Conservation (phyloP, 176 grass and related monocot genomes). For the Oryza glaberrima region DNA sequence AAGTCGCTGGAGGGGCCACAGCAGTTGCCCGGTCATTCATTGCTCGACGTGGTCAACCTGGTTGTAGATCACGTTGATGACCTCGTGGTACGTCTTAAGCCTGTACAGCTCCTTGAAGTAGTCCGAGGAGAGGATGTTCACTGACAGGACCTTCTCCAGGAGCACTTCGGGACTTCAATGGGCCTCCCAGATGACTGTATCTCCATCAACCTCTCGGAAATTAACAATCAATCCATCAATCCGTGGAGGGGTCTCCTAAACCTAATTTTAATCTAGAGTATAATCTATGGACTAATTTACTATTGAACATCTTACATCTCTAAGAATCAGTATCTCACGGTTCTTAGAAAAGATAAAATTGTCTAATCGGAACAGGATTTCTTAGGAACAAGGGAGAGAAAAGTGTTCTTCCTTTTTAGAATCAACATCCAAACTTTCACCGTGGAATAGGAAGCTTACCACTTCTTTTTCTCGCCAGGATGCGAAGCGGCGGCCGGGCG, state of each 20-base stretch:
- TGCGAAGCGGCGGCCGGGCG: not conserved
- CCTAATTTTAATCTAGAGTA: not conserved
- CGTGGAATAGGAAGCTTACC: slow-evolving; percentile 6
- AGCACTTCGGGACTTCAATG: slow-evolving; percentile 60
- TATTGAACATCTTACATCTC: too few relatives aligned
- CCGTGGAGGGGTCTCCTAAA: not conserved
- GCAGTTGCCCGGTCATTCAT: too few relatives aligned
- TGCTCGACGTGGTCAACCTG: too few relatives aligned
- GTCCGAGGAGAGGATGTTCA: slow-evolving; percentile 93
- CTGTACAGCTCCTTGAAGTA: slow-evolving; percentile 88
- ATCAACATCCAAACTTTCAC: slow-evolving; percentile 29
- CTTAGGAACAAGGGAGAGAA: not conserved
- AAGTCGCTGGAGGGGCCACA: too few relatives aligned
- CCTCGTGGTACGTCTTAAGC: too few relatives aligned
- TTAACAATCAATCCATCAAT: not conserved
- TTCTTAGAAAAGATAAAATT: not conserved
- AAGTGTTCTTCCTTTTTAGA: not conserved
- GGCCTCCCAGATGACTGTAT: slow-evolving; percentile 71
- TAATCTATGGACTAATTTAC: not conserved
- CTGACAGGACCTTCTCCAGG: slow-evolving; percentile 85
- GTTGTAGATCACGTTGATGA: too few relatives aligned
- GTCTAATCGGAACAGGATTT: not conserved
- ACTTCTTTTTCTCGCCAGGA: not conserved
- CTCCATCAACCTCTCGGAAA: slow-evolving; percentile 63
- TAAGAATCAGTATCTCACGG: not conserved